These are phyloP conservation scores for Aspergillus tanneri DNA, from an alignment of 2,329 filamentous ascomycete species.

Conservation along the genomic window DNA sequence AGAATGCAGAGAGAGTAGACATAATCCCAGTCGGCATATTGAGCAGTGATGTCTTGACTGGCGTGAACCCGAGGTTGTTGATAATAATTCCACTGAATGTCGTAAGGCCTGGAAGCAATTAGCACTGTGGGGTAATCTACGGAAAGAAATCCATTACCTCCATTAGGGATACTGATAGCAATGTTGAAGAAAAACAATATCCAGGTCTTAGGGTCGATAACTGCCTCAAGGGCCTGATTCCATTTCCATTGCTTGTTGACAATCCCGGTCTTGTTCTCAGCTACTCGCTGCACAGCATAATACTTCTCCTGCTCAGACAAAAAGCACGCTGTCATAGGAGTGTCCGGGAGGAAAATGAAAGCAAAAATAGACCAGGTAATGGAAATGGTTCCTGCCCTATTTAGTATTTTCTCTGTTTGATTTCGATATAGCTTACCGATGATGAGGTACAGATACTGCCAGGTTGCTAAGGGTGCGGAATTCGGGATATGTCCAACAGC, in stretches of 20 bases:
- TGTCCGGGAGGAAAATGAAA: constrained; percentile 46
- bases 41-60: constrained; percentile 37
- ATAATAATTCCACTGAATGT: constrained; percentile 43
- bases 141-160: constrained; percentile 19
- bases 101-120: constrained; percentile 20
- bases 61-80: constrained; percentile 38
- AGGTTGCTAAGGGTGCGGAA: constrained; percentile 45
- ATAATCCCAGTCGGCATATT: constrained; percentile 39
- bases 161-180: constrained; percentile 39
- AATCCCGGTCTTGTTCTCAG: constrained; percentile 42
- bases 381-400: constrained; percentile 36
- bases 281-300: constrained; percentile 44
- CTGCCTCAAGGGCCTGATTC: constrained; percentile 30
- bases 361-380: constrained; percentile 52
- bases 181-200: constrained; percentile 35
- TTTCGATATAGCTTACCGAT: constrained; percentile 37
- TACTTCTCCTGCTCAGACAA: constrained; percentile 55
- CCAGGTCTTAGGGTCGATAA: constrained; percentile 42
- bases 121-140: background rate
- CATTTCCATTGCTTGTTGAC: constrained; percentile 30
- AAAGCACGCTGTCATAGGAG: constrained; percentile 53
- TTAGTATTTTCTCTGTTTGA: background rate
- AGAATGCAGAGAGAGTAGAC: constrained; percentile 33
- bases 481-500: constrained; percentile 55
- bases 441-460: constrained; percentile 59